Conservation (phyloP, 768 basidiomycete genomes). For the Leccinellum albellum region DNA sequence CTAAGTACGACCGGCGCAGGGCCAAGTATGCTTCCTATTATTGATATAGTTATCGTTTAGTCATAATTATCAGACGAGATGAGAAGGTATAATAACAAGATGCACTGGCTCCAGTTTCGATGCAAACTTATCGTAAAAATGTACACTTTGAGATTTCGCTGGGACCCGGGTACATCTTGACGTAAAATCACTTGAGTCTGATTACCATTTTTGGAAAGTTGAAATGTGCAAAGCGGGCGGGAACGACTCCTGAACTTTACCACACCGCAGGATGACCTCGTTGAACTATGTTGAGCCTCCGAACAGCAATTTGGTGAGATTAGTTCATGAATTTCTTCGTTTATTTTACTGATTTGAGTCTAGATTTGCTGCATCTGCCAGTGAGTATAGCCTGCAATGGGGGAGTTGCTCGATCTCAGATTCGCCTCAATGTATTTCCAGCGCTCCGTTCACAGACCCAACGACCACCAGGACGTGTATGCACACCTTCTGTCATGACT, state of each 20-base stretch:
- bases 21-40: background rate
- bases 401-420: slow-evolving; percentile 2
- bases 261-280: slow-evolving; percentile 24
- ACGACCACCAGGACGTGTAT: slow-evolving; percentile 69
- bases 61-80: background rate
- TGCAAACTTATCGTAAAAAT: background rate
- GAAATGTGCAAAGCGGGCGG: background rate
- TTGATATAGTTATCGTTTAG: background rate
- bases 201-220: slow-evolving; percentile 14
- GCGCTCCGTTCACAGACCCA: slow-evolving; percentile 74
- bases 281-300: slow-evolving; percentile 56
- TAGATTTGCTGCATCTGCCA: slow-evolving; percentile 79
- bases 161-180: slow-evolving; percentile 5
- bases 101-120: background rate
- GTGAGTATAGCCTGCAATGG: slow-evolving; percentile 31
- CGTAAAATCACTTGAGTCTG: slow-evolving; percentile 16
- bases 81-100: background rate
- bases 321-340: background rate
- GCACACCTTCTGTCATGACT: slow-evolving; percentile 86
- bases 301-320: slow-evolving; percentile 64
- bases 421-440: slow-evolving; percentile 23
- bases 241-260: slow-evolving; percentile 1
- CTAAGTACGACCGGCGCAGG: background rate
- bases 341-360: background rate
- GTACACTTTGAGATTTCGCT: background rate